Base-by-base conservation (phyloP, 495 filamentous ascomycete genomes). In the Aspergillus diversus region DNA sequence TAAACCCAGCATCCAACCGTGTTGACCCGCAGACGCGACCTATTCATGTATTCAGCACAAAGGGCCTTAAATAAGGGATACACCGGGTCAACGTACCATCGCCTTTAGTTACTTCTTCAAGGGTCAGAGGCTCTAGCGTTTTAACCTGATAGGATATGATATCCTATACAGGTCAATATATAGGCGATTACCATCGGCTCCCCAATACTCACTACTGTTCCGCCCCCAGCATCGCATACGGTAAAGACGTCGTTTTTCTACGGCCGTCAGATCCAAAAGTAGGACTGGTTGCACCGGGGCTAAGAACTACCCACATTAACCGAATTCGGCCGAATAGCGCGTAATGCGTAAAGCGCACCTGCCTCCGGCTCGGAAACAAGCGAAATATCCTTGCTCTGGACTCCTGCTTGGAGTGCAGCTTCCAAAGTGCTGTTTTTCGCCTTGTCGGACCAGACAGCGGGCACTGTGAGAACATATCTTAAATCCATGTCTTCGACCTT, bases 281-380 rank as follows among this genome's bases (percentile, higher is more conserved):
- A 32, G 21, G 21, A n/a, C 5, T 7, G 6, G 35, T 51, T 2
- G 21, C 16, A 8, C 5, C 3, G 9, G 8, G 4, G 34, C 21
- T 3, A 21, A 3, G 33, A 15, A 42, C 11, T 21, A 58, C 42
- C 17, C 46, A 63, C 61, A 7, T 47, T 49, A 47, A 76, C 64
- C 0, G 57, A 55, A 39, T 75, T 71, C 12, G 73, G 68, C 58
- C 71, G 64, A 15, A 69, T 70, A 2, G 58, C 63, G 71, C 75
- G 49, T 12, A 87, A 67, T 0, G 83, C 79, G 67, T 82, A 83
- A 0, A 85, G 71, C 0, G 85, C 85, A 5, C 86, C 86, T 5
- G 85, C 85, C 65, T 89, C 87, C 0, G 87, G 88, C 67, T 89
- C 87, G 1, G 83, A 84, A 11, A 89, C 79, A 11, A 89, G 63